These are phyloP conservation scores for Steccherinum ochraceum DNA, from an alignment of 768 basidiomycete species.

Conservation along the genomic window DNA sequence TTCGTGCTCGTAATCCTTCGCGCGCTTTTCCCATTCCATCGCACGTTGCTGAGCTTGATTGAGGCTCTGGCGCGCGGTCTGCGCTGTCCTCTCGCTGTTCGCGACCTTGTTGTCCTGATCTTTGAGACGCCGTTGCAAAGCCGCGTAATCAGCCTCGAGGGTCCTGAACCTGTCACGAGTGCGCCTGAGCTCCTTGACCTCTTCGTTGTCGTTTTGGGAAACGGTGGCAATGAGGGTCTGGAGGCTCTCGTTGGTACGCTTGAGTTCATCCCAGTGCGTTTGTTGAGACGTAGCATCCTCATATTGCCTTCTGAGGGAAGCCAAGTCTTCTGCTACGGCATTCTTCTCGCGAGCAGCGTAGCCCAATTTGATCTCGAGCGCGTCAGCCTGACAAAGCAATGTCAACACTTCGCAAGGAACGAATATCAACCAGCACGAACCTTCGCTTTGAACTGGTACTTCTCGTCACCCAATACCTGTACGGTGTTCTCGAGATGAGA, in stretches of 20 bases:
- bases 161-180: slow-evolving; percentile 48
- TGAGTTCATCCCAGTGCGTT: slow-evolving; percentile 74
- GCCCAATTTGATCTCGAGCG: slow-evolving; percentile 51
- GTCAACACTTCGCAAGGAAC: slow-evolving; percentile 1
- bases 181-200: slow-evolving; percentile 63
- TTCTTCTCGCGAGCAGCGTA: slow-evolving; percentile 63
- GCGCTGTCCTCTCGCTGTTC: slow-evolving; percentile 55
- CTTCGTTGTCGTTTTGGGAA: slow-evolving; percentile 61
- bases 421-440: slow-evolving; percentile 32
- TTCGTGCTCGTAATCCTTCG: slow-evolving; percentile 62
- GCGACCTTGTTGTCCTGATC: slow-evolving; percentile 60
- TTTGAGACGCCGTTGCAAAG: slow-evolving; percentile 65
- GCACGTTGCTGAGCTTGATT: slow-evolving; percentile 72
- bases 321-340: slow-evolving; percentile 41
- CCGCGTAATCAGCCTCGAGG: slow-evolving; percentile 61
- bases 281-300: slow-evolving; percentile 57
- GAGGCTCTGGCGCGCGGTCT: slow-evolving; percentile 55
- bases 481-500: slow-evolving; percentile 55
- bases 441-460: slow-evolving; percentile 50
- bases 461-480: slow-evolving; percentile 49
- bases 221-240: slow-evolving; percentile 57
- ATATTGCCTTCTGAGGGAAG: slow-evolving; percentile 51
- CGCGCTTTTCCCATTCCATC: slow-evolving; percentile 75
- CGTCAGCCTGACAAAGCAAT: slow-evolving; percentile 40
- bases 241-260: slow-evolving; percentile 65